Evolutionary conservation across 1,284 basidiomycete species (phyloP).

Genomic region (Phylloporus sp.): DNA sequence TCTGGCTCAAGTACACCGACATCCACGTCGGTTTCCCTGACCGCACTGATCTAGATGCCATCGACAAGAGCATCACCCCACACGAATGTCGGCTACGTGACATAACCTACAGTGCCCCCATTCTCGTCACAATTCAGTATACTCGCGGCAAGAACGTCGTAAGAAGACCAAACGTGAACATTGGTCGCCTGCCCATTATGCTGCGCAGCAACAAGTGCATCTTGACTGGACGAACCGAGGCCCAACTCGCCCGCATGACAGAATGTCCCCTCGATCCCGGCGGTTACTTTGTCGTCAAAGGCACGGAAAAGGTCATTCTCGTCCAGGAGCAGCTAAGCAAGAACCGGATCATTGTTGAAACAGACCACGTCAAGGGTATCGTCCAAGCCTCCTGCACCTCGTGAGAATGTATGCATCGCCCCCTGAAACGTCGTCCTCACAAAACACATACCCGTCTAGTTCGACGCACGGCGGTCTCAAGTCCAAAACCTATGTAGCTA

Average conservation of each 20-base stretch:
- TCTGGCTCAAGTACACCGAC: slow-evolving; percentile 97
- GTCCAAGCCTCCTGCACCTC: slow-evolving; percentile 98
- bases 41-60: slow-evolving; percentile 81
- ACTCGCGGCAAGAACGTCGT: slow-evolving; percentile 92
- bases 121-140: slow-evolving; percentile 96
- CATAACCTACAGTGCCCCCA: slow-evolving; percentile 94
- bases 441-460: slow-evolving; percentile 43
- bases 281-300: slow-evolving; percentile 99
- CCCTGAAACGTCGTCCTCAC: slow-evolving; percentile 14
- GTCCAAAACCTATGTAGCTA: slow-evolving; percentile 97
- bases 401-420: slow-evolving; percentile 49
- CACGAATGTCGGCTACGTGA: slow-evolving; percentile 98
- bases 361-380: slow-evolving; percentile 87
- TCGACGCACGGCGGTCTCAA: slow-evolving; percentile 98
- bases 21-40: slow-evolving; percentile 93
- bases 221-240: slow-evolving; percentile 77
- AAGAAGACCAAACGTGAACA: slow-evolving; percentile 81
- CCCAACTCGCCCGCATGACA: slow-evolving; percentile 88
- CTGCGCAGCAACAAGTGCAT: slow-evolving; percentile 94
- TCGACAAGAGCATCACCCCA: slow-evolving; percentile 89
- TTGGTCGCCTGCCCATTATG: slow-evolving; percentile 97
- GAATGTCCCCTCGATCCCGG: slow-evolving; percentile 99
- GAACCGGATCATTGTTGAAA: slow-evolving; percentile 99
- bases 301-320: slow-evolving; percentile 99
- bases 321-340: slow-evolving; percentile 99